Conservation (phyloP, 768 basidiomycete genomes). For the Lentinula guzmanii region DNA sequence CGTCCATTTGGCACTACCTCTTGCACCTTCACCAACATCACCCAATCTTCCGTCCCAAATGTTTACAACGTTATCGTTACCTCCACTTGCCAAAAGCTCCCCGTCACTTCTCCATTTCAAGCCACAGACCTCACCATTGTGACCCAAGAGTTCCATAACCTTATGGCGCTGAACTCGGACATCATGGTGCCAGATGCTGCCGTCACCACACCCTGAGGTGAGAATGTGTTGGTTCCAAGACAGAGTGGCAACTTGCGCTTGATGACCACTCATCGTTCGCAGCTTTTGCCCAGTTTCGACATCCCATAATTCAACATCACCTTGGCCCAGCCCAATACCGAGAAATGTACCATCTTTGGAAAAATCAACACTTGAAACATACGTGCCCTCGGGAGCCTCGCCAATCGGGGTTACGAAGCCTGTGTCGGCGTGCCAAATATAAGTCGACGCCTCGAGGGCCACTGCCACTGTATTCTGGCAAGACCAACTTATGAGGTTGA, state of each 20-base stretch:
- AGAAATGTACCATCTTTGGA: slow-evolving; percentile 78
- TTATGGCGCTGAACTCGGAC: slow-evolving; percentile 85
- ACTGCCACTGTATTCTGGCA: slow-evolving; percentile 84
- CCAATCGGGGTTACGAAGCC: slow-evolving; percentile 77
- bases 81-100: slow-evolving; percentile 88
- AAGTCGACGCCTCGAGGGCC: slow-evolving; percentile 79
- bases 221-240: slow-evolving; percentile 87
- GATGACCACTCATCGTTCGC: slow-evolving; percentile 88
- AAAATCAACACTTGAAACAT: slow-evolving; percentile 73
- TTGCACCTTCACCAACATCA: slow-evolving; percentile 42
- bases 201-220: slow-evolving; percentile 86
- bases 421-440: slow-evolving; percentile 91
- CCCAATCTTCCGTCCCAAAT: slow-evolving; percentile 90
- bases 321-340: slow-evolving; percentile 73
- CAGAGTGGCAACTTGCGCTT: slow-evolving; percentile 75
- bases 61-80: slow-evolving; percentile 97
- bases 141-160: slow-evolving; percentile 85
- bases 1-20: slow-evolving; percentile 77
- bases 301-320: slow-evolving; percentile 95
- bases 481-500: slow-evolving; percentile 92
- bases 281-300: slow-evolving; percentile 71
- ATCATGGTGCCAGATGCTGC: slow-evolving; percentile 95
- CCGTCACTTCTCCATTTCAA: slow-evolving; percentile 86
- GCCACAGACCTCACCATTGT: slow-evolving; percentile 91
- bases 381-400: slow-evolving; percentile 69